Conservation (phyloP, 2,329 filamentous ascomycete species). For the Colletotrichum chrysophilum region DNA sequence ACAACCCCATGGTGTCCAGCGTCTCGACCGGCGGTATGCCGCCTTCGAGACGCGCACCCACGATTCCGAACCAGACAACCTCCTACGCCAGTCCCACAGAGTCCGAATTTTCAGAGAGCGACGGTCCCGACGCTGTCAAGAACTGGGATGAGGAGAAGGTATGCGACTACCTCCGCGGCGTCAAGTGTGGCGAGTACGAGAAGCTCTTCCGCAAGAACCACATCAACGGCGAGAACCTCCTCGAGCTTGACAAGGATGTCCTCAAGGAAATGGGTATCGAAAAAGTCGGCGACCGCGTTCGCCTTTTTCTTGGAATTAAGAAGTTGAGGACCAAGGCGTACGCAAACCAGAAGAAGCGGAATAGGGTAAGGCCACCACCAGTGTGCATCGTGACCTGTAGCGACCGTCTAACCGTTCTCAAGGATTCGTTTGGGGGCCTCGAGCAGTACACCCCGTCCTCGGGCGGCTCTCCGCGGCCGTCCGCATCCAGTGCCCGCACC, state of each 20-base stretch:
- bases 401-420: slow-evolving; percentile 39
- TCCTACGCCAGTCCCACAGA: slow-evolving; percentile 84
- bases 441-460: slow-evolving; percentile 71
- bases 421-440: slow-evolving; percentile 82
- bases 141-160: slow-evolving; percentile 93
- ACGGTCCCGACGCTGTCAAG: slow-evolving; percentile 76
- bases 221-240: slow-evolving; percentile 94
- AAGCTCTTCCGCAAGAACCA: slow-evolving; percentile 89
- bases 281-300: slow-evolving; percentile 94
- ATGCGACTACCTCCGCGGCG: slow-evolving; percentile 86
- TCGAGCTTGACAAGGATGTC: slow-evolving; percentile 96
- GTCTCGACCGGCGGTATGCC: slow-evolving; percentile 54
- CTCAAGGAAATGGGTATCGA: slow-evolving; percentile 98
- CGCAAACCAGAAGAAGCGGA: slow-evolving; percentile 80
- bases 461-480: slow-evolving; percentile 64
- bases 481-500: slow-evolving; percentile 53
- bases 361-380: slow-evolving; percentile 70
- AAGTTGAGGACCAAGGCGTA: slow-evolving; percentile 79
- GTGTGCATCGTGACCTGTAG: background rate
- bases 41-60: slow-evolving; percentile 56
- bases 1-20: slow-evolving; percentile 49
- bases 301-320: slow-evolving; percentile 86
- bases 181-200: slow-evolving; percentile 95
- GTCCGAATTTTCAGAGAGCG: slow-evolving; percentile 88
- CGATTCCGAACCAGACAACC: slow-evolving; percentile 55